phyloP scores from a whole-genome alignment of 805 yeast species.

The Lachancea cidri region DNA sequence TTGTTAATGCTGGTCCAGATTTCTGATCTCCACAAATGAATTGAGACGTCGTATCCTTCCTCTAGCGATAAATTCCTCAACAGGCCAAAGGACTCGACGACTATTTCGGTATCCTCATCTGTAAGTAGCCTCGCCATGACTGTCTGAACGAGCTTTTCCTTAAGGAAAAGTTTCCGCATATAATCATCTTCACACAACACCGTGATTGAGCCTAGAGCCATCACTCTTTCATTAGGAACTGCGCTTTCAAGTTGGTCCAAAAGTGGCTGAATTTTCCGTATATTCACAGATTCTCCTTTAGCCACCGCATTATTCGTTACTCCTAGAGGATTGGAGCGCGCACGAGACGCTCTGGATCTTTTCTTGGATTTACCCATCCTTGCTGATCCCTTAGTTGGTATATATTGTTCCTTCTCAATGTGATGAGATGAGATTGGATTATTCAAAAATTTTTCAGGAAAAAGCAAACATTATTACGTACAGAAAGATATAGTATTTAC shows the following conservation, averaged over 20 bases:
- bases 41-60: constrained; percentile 81
- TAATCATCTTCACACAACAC: constrained; percentile 64
- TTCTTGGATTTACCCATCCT: constrained; percentile 73
- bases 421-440: constrained; percentile 12
- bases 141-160: constrained; percentile 63
- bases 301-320: constrained; percentile 30
- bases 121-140: constrained; percentile 59
- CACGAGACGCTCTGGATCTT: constrained; percentile 47
- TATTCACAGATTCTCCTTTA: constrained; percentile 45
- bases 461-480: not conserved
- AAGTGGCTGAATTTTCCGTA: constrained; percentile 61
- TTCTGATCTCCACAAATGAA: constrained; percentile 69
- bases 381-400: constrained; percentile 8
- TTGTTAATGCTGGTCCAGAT: constrained; percentile 61
- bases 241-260: constrained; percentile 57
- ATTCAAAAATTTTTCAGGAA: not conserved
- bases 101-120: constrained; percentile 68
- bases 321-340: constrained; percentile 35
- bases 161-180: constrained; percentile 58
- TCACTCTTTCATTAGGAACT: constrained; percentile 64
- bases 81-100: constrained; percentile 75
- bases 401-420: constrained; percentile 1
- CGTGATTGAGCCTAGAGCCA: constrained; percentile 71
- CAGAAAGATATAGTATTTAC: not conserved
- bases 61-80: constrained; percentile 75